Evolutionary conservation across 345 rosid species (phyloP).

Genomic region (Limnanthes douglasii): DNA sequence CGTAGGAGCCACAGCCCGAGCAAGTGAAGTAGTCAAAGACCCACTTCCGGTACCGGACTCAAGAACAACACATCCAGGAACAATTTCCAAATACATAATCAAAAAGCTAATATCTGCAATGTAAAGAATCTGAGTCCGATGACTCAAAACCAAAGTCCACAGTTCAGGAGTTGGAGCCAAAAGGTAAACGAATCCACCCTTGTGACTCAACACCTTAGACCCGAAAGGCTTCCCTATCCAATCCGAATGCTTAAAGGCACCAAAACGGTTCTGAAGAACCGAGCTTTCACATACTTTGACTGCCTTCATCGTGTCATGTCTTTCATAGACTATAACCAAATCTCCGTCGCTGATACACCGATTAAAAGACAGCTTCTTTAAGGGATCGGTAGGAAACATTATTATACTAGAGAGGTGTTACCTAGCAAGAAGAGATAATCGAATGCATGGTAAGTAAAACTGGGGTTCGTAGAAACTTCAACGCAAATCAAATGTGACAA

Average conservation of each 20-base stretch:
- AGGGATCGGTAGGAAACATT: slow-evolving; percentile 47
- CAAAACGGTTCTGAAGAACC: slow-evolving; percentile 83
- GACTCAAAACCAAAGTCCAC: slow-evolving; percentile 91
- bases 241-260: slow-evolving; percentile 64
- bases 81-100: slow-evolving; percentile 65
- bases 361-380: slow-evolving; percentile 38
- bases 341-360: slow-evolving; percentile 53
- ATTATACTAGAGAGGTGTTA: no score
- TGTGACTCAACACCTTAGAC: slow-evolving; percentile 77
- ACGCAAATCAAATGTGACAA: no score
- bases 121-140: slow-evolving; percentile 92
- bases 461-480: no score
- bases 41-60: slow-evolving; percentile 98
- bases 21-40: slow-evolving; percentile 73
- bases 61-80: slow-evolving; percentile 82
- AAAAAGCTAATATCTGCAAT: slow-evolving; percentile 85
- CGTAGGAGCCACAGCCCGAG: slow-evolving; percentile 78
- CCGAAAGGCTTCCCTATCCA: slow-evolving; percentile 96
- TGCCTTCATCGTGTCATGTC: slow-evolving; percentile 76
- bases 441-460: no score
- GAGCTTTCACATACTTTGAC: slow-evolving; percentile 37
- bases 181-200: slow-evolving; percentile 68
- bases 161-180: slow-evolving; percentile 85
- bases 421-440: no score
- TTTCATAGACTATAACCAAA: slow-evolving; percentile 69